A percentile compares a stretch with the other conserved stretches of the same genome.
Evolutionary conservation across 192 early-diverging fungal species (phyloP).

Genomic region (Backusella tarrabulga): DNA sequence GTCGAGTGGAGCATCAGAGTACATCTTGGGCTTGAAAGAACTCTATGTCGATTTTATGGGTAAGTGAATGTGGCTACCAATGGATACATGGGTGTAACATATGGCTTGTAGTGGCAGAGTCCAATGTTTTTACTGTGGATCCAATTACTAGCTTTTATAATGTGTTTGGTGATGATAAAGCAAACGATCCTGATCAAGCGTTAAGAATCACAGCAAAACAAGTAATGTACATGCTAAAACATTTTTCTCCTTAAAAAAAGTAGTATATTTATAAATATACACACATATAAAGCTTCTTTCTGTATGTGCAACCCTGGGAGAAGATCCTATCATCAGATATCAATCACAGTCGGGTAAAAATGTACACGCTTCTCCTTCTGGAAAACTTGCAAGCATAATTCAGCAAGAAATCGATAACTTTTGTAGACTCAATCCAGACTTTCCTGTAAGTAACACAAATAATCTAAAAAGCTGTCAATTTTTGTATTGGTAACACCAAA

Average conservation of each 20-base stretch:
- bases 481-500: not conserved
- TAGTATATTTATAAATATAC: not conserved
- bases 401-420: constrained; percentile 84
- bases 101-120: constrained; percentile 25
- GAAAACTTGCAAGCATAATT: constrained; percentile 74
- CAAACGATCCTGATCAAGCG: not conserved
- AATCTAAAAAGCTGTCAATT: not conserved
- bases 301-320: constrained; percentile 84
- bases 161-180: constrained; percentile 60
- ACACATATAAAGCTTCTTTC: constrained; percentile 65
- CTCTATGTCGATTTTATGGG: constrained; percentile 82
- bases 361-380: constrained; percentile 40
- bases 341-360: constrained; percentile 72
- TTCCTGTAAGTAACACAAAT: constrained; percentile 45
- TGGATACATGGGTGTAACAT: not conserved
- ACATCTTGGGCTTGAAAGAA: constrained; percentile 66
- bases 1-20: constrained; percentile 48
- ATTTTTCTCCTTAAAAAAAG: not conserved
- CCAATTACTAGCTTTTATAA: constrained; percentile 60
- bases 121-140: constrained; percentile 64
- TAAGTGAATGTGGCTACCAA: constrained; percentile 28
- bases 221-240: not conserved
- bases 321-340: constrained; percentile 92
- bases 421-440: constrained; percentile 59
- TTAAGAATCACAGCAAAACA: constrained; percentile 20